These are phyloP conservation scores for Westerdykella aurantiaca DNA, from an alignment of 2,329 filamentous ascomycete species.

Conservation along the genomic window DNA sequence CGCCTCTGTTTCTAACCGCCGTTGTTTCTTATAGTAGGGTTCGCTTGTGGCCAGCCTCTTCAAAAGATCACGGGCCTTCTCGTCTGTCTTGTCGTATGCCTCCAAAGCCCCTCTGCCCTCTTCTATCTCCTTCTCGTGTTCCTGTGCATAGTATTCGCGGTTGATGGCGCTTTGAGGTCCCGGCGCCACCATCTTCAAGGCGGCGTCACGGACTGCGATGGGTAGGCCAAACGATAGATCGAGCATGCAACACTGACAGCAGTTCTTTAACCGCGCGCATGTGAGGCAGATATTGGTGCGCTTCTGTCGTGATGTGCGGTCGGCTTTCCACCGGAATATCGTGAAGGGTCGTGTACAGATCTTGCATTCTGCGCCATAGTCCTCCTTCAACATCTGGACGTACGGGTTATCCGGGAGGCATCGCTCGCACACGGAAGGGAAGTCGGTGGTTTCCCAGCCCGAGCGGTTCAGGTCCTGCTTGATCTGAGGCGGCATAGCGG, in stretches of 20 bases:
- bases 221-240: slow-evolving; percentile 93
- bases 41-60: slow-evolving; percentile 83
- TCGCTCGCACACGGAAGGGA: slow-evolving; percentile 82
- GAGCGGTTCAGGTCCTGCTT: slow-evolving; percentile 94
- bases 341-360: slow-evolving; percentile 92
- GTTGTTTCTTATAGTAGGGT: slow-evolving; percentile 88
- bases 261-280: slow-evolving; percentile 95
- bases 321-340: slow-evolving; percentile 89
- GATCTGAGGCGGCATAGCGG: slow-evolving; percentile 76
- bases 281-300: slow-evolving; percentile 94
- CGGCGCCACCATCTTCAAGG: slow-evolving; percentile 94
- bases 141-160: slow-evolving; percentile 94
- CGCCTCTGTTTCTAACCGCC: slow-evolving; percentile 59
- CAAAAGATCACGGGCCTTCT: slow-evolving; percentile 86
- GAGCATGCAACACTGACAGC: slow-evolving; percentile 98
- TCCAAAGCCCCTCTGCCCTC: slow-evolving; percentile 76
- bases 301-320: slow-evolving; percentile 86
- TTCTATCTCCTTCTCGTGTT: slow-evolving; percentile 92
- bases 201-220: slow-evolving; percentile 90
- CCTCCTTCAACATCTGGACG: slow-evolving; percentile 98
- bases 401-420: slow-evolving; percentile 96
- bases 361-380: slow-evolving; percentile 70
- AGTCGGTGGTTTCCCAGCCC: slow-evolving; percentile 91
- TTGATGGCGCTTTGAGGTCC: slow-evolving; percentile 91
- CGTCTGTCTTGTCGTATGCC: slow-evolving; percentile 93